Conservation (phyloP, 176 grass and related monocot species). For the Oryza coarctata region DNA sequence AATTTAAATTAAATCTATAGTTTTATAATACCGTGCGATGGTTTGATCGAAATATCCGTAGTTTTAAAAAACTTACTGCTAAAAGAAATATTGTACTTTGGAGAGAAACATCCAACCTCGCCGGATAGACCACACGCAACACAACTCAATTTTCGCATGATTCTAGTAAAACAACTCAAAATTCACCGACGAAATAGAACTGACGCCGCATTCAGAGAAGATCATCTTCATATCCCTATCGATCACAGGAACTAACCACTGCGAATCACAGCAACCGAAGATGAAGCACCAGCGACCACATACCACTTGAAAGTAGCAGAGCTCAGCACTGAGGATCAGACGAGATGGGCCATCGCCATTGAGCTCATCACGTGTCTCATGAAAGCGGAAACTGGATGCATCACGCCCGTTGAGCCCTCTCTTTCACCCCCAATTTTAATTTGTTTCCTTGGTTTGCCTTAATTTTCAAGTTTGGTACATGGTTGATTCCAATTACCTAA, state of each 20-base stretch:
- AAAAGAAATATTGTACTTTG: too few relatives aligned
- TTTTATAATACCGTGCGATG: too few relatives aligned
- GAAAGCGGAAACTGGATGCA: not conserved
- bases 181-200: not conserved
- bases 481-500: slow-evolving; percentile 34
- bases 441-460: not conserved
- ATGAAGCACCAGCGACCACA: not conserved
- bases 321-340: not conserved
- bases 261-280: not conserved
- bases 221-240: not conserved
- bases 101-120: not conserved
- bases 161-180: not conserved
- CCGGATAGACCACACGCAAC: too few relatives aligned
- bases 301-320: not conserved
- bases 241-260: not conserved
- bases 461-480: slow-evolving; percentile 18
- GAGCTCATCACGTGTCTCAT: not conserved
- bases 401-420: slow-evolving; percentile 27
- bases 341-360: not conserved
- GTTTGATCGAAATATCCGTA: too few relatives aligned
- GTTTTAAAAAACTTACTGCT: too few relatives aligned
- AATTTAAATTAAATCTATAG: too few relatives aligned
- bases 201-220: not conserved
- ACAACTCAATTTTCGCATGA: not conserved
- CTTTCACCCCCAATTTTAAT: not conserved